Base-by-base conservation (phyloP, 306 rosid genomes). In the Prunus armeniaca region DNA sequence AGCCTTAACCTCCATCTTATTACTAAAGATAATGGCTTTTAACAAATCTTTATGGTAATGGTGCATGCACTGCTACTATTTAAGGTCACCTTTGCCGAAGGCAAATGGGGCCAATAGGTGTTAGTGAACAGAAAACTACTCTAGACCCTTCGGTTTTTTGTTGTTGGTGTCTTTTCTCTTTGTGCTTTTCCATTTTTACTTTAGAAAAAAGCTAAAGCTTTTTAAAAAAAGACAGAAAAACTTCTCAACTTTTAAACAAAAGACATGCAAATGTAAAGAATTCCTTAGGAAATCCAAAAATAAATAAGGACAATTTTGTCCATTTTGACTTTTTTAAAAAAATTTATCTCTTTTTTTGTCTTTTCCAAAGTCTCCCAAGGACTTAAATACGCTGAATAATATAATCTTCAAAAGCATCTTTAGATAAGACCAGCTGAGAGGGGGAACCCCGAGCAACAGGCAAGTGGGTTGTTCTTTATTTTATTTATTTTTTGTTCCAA, bases 101-200 rank as follows among this genome's bases (percentile, higher is more conserved):
- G 87, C 84, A 82, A 75, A 76, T 81, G 96, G 91, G 87, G n/a
- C 89, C 86, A 78, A 45, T 15, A 82, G 87, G 84, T 74, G 69
- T 79, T 61, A 78, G 75, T 88, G 86, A 75, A 70, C 78, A 70
- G 30, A 79, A 81, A 73, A 83, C 84, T 56, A 73, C 73, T 66
- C 79, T 83, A 77, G 70, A 75, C 47, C 77, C 45, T 24, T 20
- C 14, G 65, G 0, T 41, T 6, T 32, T 52, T 50, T 12, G 58
- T 2, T 62, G 8, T 61, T 25, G 14, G 65, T 50, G 68, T 78
- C 71, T 34, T 32, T 14, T n/a, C 52, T 83, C 77, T 64, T 80
- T 63, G 70, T 15, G 51, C 60, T n/a, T n/a, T n/a, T n/a, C n/a
- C n/a, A n/a, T n/a, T n/a, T n/a, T n/a, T n/a, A n/a, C n/a, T n/a